Base-by-base conservation (phyloP, 2,329 filamentous ascomycete species). In the Arachnopeziza araneosa region DNA sequence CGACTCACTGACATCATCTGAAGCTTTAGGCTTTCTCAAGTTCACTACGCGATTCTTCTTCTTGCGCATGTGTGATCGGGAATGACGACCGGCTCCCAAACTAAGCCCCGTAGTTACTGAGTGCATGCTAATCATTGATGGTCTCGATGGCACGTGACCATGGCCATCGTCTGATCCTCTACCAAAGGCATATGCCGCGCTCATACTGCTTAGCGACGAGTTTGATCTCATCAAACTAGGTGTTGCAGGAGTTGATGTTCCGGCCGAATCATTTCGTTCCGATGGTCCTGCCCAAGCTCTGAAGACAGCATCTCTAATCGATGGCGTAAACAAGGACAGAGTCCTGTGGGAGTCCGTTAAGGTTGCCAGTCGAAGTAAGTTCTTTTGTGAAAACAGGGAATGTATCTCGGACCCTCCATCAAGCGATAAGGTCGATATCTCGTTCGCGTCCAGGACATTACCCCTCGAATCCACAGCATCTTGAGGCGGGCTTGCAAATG, bases 331-430 rank as follows among this genome's bases (percentile, higher is more conserved):
- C 0, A 98, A 79, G 4, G 93, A 96, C 36, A 98, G 77, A 0
- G 95, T 98, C 54, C 90, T 86, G 69, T 98, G 92, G 1, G 92
- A 96, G 70, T 96, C 89, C 3, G 86, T 92, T 60, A 99, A 78
- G 0, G 91, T 85, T 24, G 89, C 91, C 14, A 99, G 79, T 55
- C 90, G 88, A 24, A 96, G 76, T 48, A 98, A 79, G 69, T 96
- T 98, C 81, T 96, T 96, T 71, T 96, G 91, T 0, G 93, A 98
- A 73, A 99, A 98, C 6, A 96, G 82, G 0, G 91, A 92, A 73
- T 96, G 91, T 22, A 89, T 85, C 71, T 96, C 93, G 7, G 88
- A 82, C 3, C 88, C 86, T 21, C 88, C 86, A 65, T 97, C 91
- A 9, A 96, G 79, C 0, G 89, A 88, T 57, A 96, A 77, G 2